Percentiles rank a stretch among this genome's conserved stretches.
These are phyloP conservation scores for Diaporthe australafricana DNA, from an alignment of 2,329 filamentous ascomycete genomes.

Conservation along the genomic window DNA sequence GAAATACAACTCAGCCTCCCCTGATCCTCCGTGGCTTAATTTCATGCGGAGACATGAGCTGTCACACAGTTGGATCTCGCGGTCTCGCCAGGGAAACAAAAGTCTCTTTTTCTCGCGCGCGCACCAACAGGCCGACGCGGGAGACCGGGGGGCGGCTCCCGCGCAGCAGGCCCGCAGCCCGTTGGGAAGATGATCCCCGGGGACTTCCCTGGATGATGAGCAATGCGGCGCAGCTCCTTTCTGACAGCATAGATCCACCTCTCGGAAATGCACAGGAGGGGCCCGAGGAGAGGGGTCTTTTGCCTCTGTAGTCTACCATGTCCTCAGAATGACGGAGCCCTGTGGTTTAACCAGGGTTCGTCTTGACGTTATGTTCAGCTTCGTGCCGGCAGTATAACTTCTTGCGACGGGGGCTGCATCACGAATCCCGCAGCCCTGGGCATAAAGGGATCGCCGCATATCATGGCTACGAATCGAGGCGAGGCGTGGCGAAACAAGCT, in stretches of 20 bases:
- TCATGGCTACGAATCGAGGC: background rate
- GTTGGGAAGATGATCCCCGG: background rate
- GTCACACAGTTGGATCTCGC: background rate
- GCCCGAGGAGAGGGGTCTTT: background rate
- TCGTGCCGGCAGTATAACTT: slow-evolving; percentile 9
- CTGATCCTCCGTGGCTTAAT: slow-evolving; percentile 7
- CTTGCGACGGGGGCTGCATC: background rate
- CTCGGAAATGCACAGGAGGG: slow-evolving; percentile 27
- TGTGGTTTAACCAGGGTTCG: background rate
- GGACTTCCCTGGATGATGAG: background rate
- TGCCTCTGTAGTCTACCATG: background rate
- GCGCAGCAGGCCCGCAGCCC: background rate
- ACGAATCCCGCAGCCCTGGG: background rate
- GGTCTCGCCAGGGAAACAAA: background rate
- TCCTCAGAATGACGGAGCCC: slow-evolving; percentile 11
- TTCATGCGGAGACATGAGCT: background rate
- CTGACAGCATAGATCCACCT: slow-evolving; percentile 16
- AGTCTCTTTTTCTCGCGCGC: background rate
- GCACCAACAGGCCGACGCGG: background rate
- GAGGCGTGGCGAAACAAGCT: background rate
- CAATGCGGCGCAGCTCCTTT: slow-evolving; percentile 1
- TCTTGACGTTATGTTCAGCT: too few relatives aligned
- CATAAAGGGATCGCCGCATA: slow-evolving; percentile 3
- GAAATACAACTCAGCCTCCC: background rate
- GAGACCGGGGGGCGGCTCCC: slow-evolving; percentile 9